A percentile compares a stretch with the other conserved stretches of the same genome.
phyloP scores from a whole-genome alignment of 129 eudicot genomes.

The Silybum marianum region DNA sequence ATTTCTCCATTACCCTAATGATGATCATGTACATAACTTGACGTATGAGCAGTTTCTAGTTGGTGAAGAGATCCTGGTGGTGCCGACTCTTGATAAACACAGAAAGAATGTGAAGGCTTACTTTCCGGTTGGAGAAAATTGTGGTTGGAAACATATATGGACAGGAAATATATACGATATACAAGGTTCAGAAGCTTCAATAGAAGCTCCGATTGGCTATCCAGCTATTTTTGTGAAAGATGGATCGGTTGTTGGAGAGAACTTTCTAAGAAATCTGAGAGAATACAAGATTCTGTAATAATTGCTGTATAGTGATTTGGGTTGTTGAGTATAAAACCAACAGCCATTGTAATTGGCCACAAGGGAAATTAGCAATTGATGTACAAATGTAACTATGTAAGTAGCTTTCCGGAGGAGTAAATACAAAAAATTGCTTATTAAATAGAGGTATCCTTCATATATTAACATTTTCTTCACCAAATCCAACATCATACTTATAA shows the following conservation, averaged over 20 bases:
- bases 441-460: not conserved
- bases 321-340: slow-evolving; percentile 9
- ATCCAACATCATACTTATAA: not conserved
- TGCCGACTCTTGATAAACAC: slow-evolving; percentile 89
- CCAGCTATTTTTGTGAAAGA: slow-evolving; percentile 90
- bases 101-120: slow-evolving; percentile 72
- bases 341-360: slow-evolving; percentile 14
- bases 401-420: not conserved
- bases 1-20: slow-evolving; percentile 92
- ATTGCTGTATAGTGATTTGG: not conserved
- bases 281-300: slow-evolving; percentile 52
- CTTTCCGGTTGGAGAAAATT: slow-evolving; percentile 77
- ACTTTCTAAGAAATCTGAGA: slow-evolving; percentile 57
- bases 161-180: slow-evolving; percentile 58
- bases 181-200: slow-evolving; percentile 69
- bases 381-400: slow-evolving; percentile 6
- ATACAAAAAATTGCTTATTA: not conserved
- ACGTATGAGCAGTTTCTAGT: slow-evolving; percentile 91
- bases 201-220: slow-evolving; percentile 80
- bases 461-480: not conserved
- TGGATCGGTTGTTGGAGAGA: slow-evolving; percentile 73
- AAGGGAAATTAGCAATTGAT: slow-evolving; percentile 1
- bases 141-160: slow-evolving; percentile 93
- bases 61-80: slow-evolving; percentile 88
- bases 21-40: slow-evolving; percentile 72